Base-by-base conservation (phyloP, 1,284 basidiomycete species). In the Porphyrellus sp. region DNA sequence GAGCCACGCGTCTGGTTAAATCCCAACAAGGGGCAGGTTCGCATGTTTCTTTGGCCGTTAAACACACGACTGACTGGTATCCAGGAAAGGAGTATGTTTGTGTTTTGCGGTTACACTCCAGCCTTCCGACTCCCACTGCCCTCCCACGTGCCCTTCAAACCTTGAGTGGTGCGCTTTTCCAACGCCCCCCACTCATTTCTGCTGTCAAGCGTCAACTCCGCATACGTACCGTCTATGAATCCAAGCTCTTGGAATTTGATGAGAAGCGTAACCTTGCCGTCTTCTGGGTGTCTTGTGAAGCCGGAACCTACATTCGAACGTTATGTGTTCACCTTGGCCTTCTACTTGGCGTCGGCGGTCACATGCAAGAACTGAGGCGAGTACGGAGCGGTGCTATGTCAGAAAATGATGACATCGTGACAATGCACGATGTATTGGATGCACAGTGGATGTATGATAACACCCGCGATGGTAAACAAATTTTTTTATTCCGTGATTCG, bases 391-490 rank as follows among this genome's bases (percentile, higher is more conserved):
- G 97, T 70, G 96, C 95, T 43, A 88, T 98, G 77, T 90, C 89
- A 52, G 97, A 99, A 75, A 93, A 93, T 71, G 97, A 99, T 72
- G 93, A 94, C 66, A 96, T 99, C 65, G 97, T 99, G 54, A 97
- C 97, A 30, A 99, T 99, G 97, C 97, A 99, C 75, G 97, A 99
- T 71, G 95, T 99, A 30, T 76, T 99, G 73, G 97, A 99, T 71
- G 97, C 97, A 11, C 97, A 99, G 69, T 99, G 96, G 95, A 74
- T 91, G 66, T 99, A 97, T 72, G 97, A 99, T 73, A 98, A 97
- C 72, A 98, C 92, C n/a, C 82, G 96, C 46, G 97, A 99, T 73
- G 95, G 93, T 89, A 60, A 59, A 83, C 33, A 28, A 18, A 3
- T 18, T 13, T 39, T 9, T 8, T 35, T 23, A 3, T 25, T 20